Percentiles rank a stretch among this genome's conserved stretches.
These are phyloP conservation scores for Cladophialophora psammophila DNA, from an alignment of 2,329 filamentous ascomycete genomes.

Conservation along the genomic window DNA sequence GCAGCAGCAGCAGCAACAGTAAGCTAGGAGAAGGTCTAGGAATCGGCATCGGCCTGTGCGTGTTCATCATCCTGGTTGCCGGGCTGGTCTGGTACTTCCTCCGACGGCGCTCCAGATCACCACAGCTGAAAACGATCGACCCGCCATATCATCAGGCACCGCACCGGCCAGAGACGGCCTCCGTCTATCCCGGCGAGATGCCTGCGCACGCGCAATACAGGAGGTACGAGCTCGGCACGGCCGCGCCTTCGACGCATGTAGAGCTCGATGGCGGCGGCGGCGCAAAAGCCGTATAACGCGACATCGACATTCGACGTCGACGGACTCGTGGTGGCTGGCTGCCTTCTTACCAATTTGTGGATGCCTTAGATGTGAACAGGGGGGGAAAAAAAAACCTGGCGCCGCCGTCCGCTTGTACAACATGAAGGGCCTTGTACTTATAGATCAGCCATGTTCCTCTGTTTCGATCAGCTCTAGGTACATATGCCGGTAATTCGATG, in stretches of 20 bases:
- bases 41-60: background rate
- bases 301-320: no score
- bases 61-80: background rate
- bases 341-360: no score
- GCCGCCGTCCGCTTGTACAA: no score
- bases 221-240: background rate
- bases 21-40: background rate
- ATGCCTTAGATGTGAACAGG: no score
- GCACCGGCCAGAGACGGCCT: background rate
- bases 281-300: background rate
- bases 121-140: background rate
- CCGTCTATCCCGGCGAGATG: background rate
- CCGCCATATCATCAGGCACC: background rate
- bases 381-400: no score
- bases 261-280: background rate
- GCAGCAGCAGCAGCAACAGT: no score
- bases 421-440: no score
- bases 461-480: no score
- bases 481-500: no score
- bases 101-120: background rate
- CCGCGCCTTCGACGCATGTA: background rate
- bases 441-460: no score
- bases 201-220: background rate
- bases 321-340: no score
- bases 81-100: background rate